Evolutionary conservation across 805 yeast genomes (phyloP), one percentile per base, ranked within the genome.

Genomic region (Metschnikowia henanensis): DNA sequence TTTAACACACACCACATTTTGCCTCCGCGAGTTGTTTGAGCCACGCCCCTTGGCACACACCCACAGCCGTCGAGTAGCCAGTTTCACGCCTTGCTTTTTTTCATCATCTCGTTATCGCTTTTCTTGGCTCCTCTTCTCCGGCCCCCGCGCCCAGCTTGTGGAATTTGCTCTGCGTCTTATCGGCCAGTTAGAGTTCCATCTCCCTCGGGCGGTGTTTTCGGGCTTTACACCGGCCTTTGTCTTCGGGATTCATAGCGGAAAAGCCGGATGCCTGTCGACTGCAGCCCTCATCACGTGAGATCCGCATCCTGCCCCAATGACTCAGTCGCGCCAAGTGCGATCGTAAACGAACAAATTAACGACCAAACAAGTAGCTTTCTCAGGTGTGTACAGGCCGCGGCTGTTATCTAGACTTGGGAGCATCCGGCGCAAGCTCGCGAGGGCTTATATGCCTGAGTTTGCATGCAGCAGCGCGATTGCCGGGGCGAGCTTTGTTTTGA

Each of bases 271-370:
- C n/a, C n/a, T n/a, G n/a, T n/a, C n/a, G n/a, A n/a, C n/a, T n/a
- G n/a, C n/a, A n/a, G n/a, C n/a, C n/a, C n/a, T n/a, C n/a, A n/a
- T n/a, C n/a, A n/a, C n/a, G n/a, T n/a, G n/a, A n/a, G n/a, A n/a
- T n/a, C n/a, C n/a, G n/a, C n/a, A n/a, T n/a, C n/a, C n/a, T n/a
- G n/a, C n/a, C 9, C 25, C 15, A 10, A 35, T 34, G 43, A 40
- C 39, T 40, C 39, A 40, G 30, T 40, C 43, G 43, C 43, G 43
- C 38, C 34, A 7, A 15, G 3, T 10, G 8, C n/a, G 30, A 20
- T 22, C 35, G 30, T 23, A 40, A 35, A 34, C 35, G 33, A 18
- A 7, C 32, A 8, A 15, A 34, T 28, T 17, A 21, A 12, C 34
- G 39, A 29, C 30, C 4, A 20, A 19, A 10, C 7, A 19, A 35